Evolutionary conservation across 176 grass and related monocot species (phyloP), one percentile per base, ranked within the genome.

Genomic region (Zoysia pacifica): DNA sequence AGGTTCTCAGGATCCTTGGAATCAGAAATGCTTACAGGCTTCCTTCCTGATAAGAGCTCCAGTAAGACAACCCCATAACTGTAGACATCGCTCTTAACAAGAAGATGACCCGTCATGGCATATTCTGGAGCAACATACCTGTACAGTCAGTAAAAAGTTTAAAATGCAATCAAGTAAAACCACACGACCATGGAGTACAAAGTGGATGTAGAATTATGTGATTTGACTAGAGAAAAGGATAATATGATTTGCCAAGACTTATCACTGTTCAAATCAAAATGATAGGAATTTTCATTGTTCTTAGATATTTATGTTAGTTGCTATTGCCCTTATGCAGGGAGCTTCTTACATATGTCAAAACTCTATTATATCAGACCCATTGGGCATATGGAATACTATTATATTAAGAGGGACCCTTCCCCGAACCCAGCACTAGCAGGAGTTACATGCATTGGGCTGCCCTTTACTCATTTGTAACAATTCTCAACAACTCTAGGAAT

Each of bases 121-220:
- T 99, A 99, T 86, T 99, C 96, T 78, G 96, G 96, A 72, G 96
- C 96, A 74, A 99, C 96, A 67, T 99, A 99, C 15, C 96, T 99
- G 90, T 75, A 62, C n/a, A 13, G 74, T 68, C 48, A 87, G 45
- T 56, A 67, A 48, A 53, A 72, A 76, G 65, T 19, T 55, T 55
- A 87, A 87, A 59, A 78, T 53, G 38, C 9, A 81, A 79, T 70
- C 16, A 48, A 70, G 70, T 84, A 50, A 53, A 81, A 66, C 61
- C 63, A 88, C 48, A 39, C 38, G 69, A 38, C 36, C 11, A 2
- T 69, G 37, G 63, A 65, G 45, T 40, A 41, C 9, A 36, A 83
- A 64, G 48, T 9, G 62, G 11, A 59, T 42, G 28, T 61, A 64
- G 49, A 83, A 42, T 68, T 73, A 85, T 71, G 58, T 77, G 2